Conservation (phyloP, 1,139 yeast species). For the Scheffersomyces quercinus region DNA sequence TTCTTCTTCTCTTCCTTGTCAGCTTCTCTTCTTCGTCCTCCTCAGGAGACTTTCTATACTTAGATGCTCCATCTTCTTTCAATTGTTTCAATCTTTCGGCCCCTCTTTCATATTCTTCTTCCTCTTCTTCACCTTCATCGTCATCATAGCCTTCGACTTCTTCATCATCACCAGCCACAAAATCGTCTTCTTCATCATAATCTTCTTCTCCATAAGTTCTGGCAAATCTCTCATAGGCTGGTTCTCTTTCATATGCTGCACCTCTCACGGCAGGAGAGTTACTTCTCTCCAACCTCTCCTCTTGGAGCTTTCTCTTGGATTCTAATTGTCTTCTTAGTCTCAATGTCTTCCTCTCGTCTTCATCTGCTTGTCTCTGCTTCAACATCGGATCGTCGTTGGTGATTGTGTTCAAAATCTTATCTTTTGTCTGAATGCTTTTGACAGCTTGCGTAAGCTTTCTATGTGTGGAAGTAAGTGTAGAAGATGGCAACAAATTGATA, state of each 20-base stretch:
- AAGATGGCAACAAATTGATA: constrained; percentile 82
- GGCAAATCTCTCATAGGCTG: constrained; percentile 43
- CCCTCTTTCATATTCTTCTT: constrained; percentile 56
- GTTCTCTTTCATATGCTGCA: constrained; percentile 25
- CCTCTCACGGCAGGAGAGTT: constrained; percentile 25
- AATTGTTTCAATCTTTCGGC: constrained; percentile 64
- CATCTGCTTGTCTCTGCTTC: constrained; percentile 79
- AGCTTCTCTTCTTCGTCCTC: constrained; percentile 40
- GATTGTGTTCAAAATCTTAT: constrained; percentile 60
- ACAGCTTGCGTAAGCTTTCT: constrained; percentile 77
- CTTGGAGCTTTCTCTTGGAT: constrained; percentile 51
- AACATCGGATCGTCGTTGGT: constrained; percentile 87
- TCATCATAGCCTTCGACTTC: constrained; percentile 43
- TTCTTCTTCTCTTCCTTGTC: constrained; percentile 50
- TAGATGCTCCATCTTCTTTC: constrained; percentile 57
- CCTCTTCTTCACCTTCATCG: constrained; percentile 60
- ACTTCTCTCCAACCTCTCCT: constrained; percentile 39
- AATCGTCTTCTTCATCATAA: constrained; percentile 48
- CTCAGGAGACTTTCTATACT: constrained; percentile 34
- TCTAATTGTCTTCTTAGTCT: constrained; percentile 70
- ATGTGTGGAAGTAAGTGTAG: constrained; percentile 82
- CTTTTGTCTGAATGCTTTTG: constrained; percentile 62
- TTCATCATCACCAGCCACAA: constrained; percentile 46
- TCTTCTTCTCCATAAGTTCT: constrained; percentile 46
- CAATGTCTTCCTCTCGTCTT: constrained; percentile 68